These are phyloP conservation scores for Butyriboletus loyo DNA, from an alignment of 768 basidiomycete species.

Conservation along the genomic window DNA sequence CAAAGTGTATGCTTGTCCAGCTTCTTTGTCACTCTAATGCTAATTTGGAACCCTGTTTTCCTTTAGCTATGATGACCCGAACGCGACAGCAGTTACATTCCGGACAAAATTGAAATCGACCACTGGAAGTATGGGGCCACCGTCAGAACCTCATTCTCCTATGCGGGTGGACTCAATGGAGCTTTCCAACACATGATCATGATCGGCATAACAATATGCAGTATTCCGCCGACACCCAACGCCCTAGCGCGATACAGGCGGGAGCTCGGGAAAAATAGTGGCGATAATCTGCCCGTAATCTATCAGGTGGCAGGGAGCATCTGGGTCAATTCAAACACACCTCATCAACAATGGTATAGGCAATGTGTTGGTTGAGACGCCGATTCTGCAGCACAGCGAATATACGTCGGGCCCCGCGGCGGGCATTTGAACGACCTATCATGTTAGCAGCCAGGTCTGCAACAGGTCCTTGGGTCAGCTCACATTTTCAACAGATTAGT, in stretches of 20 bases:
- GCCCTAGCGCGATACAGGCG: conserved; percentile 9
- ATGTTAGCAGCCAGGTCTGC: conserved; percentile 93
- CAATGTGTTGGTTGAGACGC: conserved; percentile 91
- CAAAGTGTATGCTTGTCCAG: conserved; percentile 62
- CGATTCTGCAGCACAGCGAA: conserved; percentile 94
- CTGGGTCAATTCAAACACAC: conserved; percentile 39
- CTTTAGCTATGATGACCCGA: conserved; percentile 62
- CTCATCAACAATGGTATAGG: conserved; percentile 88
- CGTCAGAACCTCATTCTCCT: conserved; percentile 8
- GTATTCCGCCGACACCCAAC: neutral
- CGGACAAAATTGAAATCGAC: conserved; percentile 39
- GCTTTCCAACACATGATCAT: conserved; percentile 1
- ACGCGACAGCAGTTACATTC: conserved; percentile 50
- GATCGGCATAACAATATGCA: neutral
- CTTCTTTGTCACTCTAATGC: neutral
- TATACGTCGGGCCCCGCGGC: conserved; percentile 86
- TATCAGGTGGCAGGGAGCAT: conserved; percentile 3
- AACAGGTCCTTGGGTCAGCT: neutral
- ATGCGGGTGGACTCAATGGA: conserved; percentile 16
- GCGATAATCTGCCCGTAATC: conserved; percentile 45
- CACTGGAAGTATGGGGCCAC: neutral
- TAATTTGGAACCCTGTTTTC: neutral
- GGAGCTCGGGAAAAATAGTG: conserved; percentile 57
- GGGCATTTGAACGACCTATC: conserved; percentile 96
- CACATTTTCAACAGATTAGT: neutral